Conservation (phyloP, 257 asterid genomes). For the Solanum phureja region DNA sequence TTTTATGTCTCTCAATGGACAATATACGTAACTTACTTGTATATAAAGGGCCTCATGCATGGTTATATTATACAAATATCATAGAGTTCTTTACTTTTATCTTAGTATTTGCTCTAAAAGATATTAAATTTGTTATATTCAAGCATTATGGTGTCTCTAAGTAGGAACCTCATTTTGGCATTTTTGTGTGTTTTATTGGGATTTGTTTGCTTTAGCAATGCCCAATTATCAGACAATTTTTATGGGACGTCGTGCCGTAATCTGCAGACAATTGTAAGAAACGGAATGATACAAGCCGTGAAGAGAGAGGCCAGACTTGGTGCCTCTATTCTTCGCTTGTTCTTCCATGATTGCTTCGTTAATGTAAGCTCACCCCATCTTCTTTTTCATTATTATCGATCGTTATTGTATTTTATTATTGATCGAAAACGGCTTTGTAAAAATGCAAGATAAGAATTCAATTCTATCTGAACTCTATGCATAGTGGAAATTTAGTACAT, state of each 20-base stretch:
- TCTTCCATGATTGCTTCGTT: conserved; percentile 65
- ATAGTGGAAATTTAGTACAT: not conserved
- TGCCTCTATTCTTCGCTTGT: conserved; percentile 55
- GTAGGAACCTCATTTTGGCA: not conserved
- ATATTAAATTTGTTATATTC: not conserved
- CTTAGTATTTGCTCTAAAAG: not conserved
- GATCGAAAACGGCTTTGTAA: too few relatives aligned
- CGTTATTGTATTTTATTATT: too few relatives aligned
- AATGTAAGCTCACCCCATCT: conserved; percentile 14
- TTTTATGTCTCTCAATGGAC: not conserved
- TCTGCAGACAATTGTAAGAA: conserved; percentile 25
- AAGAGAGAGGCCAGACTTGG: conserved; percentile 28
- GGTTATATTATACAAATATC: not conserved
- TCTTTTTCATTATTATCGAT: not conserved
- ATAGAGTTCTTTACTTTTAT: not conserved
- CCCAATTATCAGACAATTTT: conserved; percentile 40
- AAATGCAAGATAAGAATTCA: too few relatives aligned
- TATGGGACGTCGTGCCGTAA: conserved; percentile 37
- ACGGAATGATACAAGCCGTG: conserved; percentile 33
- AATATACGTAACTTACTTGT: not conserved
- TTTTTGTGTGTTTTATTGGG: not conserved
- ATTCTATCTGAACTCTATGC: not conserved
- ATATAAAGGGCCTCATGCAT: not conserved
- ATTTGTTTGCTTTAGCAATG: conserved; percentile 14
- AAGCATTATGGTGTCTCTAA: not conserved